Base-by-base conservation (phyloP, 441 rosid species). In the Rhodomyrtus psidioides region DNA sequence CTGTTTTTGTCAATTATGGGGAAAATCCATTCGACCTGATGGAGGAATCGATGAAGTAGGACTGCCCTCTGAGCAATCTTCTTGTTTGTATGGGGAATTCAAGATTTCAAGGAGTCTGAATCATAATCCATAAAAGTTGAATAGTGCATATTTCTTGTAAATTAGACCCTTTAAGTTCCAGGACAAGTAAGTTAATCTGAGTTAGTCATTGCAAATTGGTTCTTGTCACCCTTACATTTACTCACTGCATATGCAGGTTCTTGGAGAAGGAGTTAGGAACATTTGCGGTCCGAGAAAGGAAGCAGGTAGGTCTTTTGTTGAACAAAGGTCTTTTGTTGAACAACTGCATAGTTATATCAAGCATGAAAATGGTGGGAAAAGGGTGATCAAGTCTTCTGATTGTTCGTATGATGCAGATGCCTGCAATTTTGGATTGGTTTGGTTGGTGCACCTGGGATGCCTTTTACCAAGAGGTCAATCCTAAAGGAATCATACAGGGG, bases 401-500 rank as follows among this genome's bases (percentile, higher is more conserved):
- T 46, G 83, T 51, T 85, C 12, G 49, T 76, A 34, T 39, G 17
- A n/a, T 90, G 89, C 90, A 90, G 92, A 84, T 83, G 89, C 93
- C 93, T 19, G 91, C 87, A 84, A 90, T 91, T 49, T 81, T 89
- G 81, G 91, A 90, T 86, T 89, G 91, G 89, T 90, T 91, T 51
- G 91, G 93, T 54, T 90, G 93, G 93, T 91, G 93, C 89, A 90
- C 91, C 53, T 91, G 91, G 93, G 91, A 91, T 89, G 92, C 93
- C 74, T 91, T 91, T 82, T 91, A 89, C 89, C 86, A 86, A 24
- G 85, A 87, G 34, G 92, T 89, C 59, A 89, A 89, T 86, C 91
- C 91, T 75, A 79, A 89, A 85, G 92, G 93, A 84, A 92, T 92
- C 82, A 89, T 56, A 86, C 90, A 88, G 49, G 92, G 93, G 55